Evolutionary conservation across 768 basidiomycete species (phyloP).

Genomic region (Rhodosporidiobolus sp.): DNA sequence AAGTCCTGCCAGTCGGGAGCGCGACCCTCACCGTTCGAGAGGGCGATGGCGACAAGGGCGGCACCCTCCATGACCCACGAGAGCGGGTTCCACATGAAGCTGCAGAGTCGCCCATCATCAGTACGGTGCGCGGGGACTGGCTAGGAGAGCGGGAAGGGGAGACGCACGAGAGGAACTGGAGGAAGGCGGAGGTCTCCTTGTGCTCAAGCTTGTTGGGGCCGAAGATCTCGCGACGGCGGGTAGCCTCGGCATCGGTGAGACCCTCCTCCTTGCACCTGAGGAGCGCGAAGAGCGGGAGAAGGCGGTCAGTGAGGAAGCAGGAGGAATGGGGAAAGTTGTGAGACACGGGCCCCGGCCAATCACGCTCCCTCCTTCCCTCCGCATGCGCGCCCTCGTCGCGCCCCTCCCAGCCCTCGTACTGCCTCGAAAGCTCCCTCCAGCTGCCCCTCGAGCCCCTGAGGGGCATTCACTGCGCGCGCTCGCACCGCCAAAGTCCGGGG

Average conservation of each 20-base stretch:
- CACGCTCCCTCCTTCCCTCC: background rate
- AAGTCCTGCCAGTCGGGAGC: constrained; percentile 98
- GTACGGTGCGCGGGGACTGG: background rate
- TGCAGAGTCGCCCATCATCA: background rate
- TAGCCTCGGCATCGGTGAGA: constrained; percentile 69
- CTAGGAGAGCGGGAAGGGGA: constrained; percentile 56
- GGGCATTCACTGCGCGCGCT: background rate
- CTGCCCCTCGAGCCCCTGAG: background rate
- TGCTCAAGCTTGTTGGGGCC: constrained; percentile 92
- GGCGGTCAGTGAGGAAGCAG: background rate
- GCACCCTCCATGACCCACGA: constrained; percentile 98
- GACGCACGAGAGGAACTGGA: constrained; percentile 54
- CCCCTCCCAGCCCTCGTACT: background rate
- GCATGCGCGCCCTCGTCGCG: background rate
- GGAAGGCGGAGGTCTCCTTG: constrained; percentile 84
- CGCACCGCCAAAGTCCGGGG: background rate
- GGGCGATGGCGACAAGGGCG: constrained; percentile 85
- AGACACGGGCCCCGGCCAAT: constrained; percentile 7
- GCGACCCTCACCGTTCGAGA: constrained; percentile 82
- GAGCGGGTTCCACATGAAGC: constrained; percentile 99
- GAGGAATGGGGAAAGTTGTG: background rate
- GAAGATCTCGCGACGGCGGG: constrained; percentile 82
- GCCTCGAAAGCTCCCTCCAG: background rate
- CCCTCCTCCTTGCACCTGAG: constrained; percentile 69
- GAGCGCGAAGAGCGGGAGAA: background rate